Conservation (phyloP, 352 stramenopile species). For the Aphanomyces astaci region DNA sequence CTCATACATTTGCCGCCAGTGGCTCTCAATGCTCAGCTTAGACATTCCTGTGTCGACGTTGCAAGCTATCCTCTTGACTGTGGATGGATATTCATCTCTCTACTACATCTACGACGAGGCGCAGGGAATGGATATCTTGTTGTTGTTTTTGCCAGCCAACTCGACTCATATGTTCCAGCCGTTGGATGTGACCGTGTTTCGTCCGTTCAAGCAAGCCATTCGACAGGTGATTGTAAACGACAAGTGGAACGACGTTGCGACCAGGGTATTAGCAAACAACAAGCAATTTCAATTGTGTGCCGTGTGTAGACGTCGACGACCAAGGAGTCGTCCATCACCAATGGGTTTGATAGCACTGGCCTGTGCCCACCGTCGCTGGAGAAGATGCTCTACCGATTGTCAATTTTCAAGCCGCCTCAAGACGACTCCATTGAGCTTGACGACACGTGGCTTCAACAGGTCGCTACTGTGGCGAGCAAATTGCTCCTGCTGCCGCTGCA, state of each 20-base stretch:
- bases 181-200: conserved; percentile 6
- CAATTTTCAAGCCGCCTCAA: not conserved
- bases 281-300: not conserved
- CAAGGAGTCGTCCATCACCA: not conserved
- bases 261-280: not conserved
- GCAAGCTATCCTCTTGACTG: not conserved
- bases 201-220: conserved; percentile 2
- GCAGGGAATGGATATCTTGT: not conserved
- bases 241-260: not conserved
- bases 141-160: not conserved
- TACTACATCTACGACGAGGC: not conserved
- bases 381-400: conserved; percentile 11
- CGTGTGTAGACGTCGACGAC: not conserved
- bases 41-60: not conserved
- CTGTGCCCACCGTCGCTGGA: not conserved
- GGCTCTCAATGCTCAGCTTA: not conserved
- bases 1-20: not conserved
- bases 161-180: conserved; percentile 2
- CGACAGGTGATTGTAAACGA: not conserved
- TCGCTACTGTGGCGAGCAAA: not conserved
- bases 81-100: not conserved
- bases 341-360: not conserved
- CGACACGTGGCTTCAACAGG: not conserved
- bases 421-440: not conserved
- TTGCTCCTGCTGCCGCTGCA: not conserved